These are phyloP conservation scores for Ambrosia hybrid DNA, from an alignment of 140 eudicot genomes.

Conservation along the genomic window DNA sequence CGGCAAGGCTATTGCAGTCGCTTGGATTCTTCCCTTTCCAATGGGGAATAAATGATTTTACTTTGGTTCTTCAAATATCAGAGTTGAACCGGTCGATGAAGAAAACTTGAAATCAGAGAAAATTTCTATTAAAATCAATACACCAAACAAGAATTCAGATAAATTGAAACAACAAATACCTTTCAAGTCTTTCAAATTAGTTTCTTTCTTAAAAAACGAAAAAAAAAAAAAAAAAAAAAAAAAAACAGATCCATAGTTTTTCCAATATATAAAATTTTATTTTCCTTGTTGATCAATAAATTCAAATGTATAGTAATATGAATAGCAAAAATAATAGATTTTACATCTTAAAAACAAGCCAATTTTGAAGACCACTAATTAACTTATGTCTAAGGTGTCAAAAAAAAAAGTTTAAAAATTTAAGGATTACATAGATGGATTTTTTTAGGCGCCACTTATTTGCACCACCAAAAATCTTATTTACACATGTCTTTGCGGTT, in stretches of 20 bases:
- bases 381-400: too few relatives aligned
- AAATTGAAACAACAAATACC: too few relatives aligned
- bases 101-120: too few relatives aligned
- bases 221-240: too few relatives aligned
- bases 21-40: neutral
- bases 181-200: neutral
- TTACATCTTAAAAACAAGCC: neutral
- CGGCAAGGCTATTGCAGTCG: neutral
- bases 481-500: too few relatives aligned
- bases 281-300: neutral
- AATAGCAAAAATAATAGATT: too few relatives aligned
- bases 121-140: neutral
- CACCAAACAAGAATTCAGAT: neutral
- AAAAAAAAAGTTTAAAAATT: too few relatives aligned
- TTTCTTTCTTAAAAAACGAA: neutral
- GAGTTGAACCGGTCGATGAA: neutral
- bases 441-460: too few relatives aligned
- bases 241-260: neutral
- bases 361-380: too few relatives aligned
- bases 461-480: too few relatives aligned
- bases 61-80: neutral
- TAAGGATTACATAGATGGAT: too few relatives aligned
- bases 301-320: neutral
- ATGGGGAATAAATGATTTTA: neutral
- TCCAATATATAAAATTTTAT: neutral